A percentile compares a stretch with the other conserved stretches of the same genome.
phyloP scores from a whole-genome alignment of 2,329 filamentous ascomycete species.

The Zymoseptoria pseudotritici region DNA sequence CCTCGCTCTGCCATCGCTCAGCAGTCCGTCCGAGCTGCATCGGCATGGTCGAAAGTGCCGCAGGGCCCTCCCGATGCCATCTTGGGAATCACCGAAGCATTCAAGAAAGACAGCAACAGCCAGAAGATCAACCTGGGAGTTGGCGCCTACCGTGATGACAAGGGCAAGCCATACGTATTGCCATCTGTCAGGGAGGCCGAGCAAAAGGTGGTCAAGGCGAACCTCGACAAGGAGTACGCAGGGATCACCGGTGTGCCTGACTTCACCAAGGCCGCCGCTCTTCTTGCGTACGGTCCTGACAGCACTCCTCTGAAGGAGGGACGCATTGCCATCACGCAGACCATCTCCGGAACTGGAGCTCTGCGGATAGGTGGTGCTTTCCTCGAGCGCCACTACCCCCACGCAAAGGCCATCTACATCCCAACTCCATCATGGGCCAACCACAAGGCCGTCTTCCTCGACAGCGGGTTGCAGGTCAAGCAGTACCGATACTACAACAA shows the following conservation, averaged over 20 bases:
- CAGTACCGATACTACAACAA: constrained; percentile 99
- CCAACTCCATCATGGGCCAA: constrained; percentile 96
- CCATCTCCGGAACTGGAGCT: constrained; percentile 95
- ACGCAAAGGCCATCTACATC: constrained; percentile 92
- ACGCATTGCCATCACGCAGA: constrained; percentile 87
- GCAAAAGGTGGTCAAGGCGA: constrained; percentile 69
- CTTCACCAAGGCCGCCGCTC: constrained; percentile 86
- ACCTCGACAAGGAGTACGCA: constrained; percentile 93
- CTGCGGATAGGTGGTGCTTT: constrained; percentile 92
- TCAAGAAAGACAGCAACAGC: constrained; percentile 88
- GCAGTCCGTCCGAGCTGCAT: constrained; percentile 54
- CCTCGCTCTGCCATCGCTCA: constrained; percentile 19
- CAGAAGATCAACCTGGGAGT: constrained; percentile 99
- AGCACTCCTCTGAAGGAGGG: constrained; percentile 65
- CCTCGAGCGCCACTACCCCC: constrained; percentile 82
- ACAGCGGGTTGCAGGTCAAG: constrained; percentile 82
- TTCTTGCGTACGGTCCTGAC: constrained; percentile 81
- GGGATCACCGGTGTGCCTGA: constrained; percentile 93
- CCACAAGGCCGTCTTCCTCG: constrained; percentile 92
- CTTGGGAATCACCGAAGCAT: constrained; percentile 88
- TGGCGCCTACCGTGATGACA: constrained; percentile 95
- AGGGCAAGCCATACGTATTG: constrained; percentile 95
- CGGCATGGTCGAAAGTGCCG: constrained; percentile 83
- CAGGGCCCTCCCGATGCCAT: constrained; percentile 85
- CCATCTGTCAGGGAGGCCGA: constrained; percentile 87